Evolutionary conservation across 2,329 filamentous ascomycete species (phyloP).

Genomic region (Chaetomium olivaceum): DNA sequence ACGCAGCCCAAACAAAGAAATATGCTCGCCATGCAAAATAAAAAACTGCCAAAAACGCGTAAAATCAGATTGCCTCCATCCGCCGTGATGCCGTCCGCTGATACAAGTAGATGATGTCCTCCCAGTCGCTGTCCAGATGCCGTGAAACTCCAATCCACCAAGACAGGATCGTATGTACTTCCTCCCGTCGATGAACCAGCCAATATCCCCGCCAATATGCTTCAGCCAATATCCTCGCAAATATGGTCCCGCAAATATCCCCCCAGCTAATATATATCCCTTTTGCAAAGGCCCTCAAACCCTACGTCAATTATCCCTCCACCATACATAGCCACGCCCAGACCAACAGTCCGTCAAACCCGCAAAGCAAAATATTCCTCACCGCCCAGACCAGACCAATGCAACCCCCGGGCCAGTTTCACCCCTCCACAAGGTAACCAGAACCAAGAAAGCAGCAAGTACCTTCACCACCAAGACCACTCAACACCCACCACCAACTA

Average conservation of each 20-base stretch:
- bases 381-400: not conserved
- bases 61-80: conserved; percentile 35
- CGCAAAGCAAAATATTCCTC: not conserved
- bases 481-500: too few species aligned
- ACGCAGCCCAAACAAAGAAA: not conserved
- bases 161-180: not conserved
- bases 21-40: conserved; percentile 1
- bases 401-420: not conserved
- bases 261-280: not conserved
- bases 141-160: not conserved
- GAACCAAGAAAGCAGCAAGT: not conserved
- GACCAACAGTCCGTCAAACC: not conserved
- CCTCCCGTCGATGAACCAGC: not conserved
- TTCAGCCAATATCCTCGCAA: not conserved
- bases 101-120: not conserved
- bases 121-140: not conserved
- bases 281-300: not conserved
- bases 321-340: too few species aligned
- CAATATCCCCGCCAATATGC: not conserved
- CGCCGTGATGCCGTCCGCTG: not conserved
- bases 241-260: not conserved
- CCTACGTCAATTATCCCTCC: not conserved
- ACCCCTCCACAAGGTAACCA: too few species aligned
- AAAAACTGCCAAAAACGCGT: not conserved
- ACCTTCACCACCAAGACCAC: conserved; percentile 24